A percentile compares a stretch with the other conserved stretches of the same genome.
Evolutionary conservation across 768 basidiomycete species (phyloP).

Genomic region (Hortiboletus flavorubellus): DNA sequence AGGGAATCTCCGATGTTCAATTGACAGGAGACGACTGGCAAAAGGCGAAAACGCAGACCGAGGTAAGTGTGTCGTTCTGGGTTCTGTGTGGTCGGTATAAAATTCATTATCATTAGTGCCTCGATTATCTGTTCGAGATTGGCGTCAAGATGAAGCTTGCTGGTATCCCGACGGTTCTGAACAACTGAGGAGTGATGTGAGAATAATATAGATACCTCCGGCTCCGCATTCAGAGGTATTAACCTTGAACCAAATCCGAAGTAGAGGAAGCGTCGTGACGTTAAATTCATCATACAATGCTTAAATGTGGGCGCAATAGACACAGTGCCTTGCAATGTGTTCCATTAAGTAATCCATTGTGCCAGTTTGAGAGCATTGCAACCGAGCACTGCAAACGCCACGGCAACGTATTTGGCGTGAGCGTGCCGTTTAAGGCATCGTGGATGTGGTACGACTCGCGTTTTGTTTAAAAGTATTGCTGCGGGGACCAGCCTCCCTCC

Average conservation of each 20-base stretch:
- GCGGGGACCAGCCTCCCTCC: not conserved
- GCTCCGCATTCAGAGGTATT: not conserved
- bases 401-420: not conserved
- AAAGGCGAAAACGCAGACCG: conserved; percentile 86
- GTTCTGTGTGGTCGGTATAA: not conserved
- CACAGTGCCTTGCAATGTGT: too few species aligned
- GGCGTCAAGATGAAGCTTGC: conserved; percentile 78
- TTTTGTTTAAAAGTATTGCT: not conserved
- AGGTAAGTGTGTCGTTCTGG: conserved; percentile 41
- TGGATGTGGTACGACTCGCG: conserved; percentile 20
- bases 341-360: too few species aligned
- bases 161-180: conserved; percentile 48
- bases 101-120: conserved; percentile 47
- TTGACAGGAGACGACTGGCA: conserved; percentile 68
- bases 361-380: not conserved
- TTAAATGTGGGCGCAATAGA: not conserved
- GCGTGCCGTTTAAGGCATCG: conserved; percentile 9
- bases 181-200: conserved; percentile 6
- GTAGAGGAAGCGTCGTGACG: not conserved
- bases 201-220: not conserved
- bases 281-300: not conserved
- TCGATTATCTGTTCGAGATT: conserved; percentile 90
- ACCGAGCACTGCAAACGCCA: not conserved
- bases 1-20: conserved; percentile 5
- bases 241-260: not conserved